Percentiles rank a stretch among this genome's conserved stretches.
Evolutionary conservation across 345 rosid genomes (phyloP).

Genomic region (Eucalyptus curtisii): DNA sequence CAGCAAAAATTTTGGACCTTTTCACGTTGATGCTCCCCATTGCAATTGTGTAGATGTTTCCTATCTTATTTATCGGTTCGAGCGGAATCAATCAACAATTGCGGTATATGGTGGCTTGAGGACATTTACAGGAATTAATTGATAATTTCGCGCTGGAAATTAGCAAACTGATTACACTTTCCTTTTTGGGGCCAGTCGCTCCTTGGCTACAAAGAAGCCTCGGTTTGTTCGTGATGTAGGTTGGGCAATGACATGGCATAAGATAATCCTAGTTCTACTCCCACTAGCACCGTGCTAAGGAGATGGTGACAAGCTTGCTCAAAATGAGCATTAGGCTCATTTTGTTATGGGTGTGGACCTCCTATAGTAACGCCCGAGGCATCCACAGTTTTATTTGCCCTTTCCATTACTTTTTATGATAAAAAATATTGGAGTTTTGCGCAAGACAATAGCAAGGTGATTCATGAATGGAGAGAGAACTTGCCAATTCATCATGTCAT

Average conservation of each 20-base stretch:
- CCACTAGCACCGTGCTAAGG: background rate
- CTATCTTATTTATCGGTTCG: background rate
- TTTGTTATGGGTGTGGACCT: background rate
- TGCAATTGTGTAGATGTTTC: background rate
- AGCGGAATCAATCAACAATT: background rate
- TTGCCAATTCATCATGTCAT: background rate
- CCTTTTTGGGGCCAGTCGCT: background rate
- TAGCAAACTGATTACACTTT: background rate
- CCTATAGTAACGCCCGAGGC: background rate
- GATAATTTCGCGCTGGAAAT: background rate
- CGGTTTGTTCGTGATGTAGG: background rate
- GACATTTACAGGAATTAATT: background rate
- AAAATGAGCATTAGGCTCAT: background rate
- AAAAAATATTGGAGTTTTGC: background rate
- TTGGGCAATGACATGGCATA: background rate
- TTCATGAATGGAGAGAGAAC: background rate
- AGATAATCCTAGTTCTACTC: background rate
- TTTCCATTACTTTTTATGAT: background rate
- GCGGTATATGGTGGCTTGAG: background rate
- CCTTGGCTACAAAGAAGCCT: background rate
- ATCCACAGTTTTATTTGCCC: background rate
- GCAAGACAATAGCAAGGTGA: background rate
- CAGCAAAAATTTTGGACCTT: background rate
- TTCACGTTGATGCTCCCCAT: background rate
- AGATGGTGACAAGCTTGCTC: background rate